A percentile compares a stretch with the other conserved stretches of the same genome.
Conservation (phyloP, 345 rosid species). For the Aquilaria yunnanensis region DNA sequence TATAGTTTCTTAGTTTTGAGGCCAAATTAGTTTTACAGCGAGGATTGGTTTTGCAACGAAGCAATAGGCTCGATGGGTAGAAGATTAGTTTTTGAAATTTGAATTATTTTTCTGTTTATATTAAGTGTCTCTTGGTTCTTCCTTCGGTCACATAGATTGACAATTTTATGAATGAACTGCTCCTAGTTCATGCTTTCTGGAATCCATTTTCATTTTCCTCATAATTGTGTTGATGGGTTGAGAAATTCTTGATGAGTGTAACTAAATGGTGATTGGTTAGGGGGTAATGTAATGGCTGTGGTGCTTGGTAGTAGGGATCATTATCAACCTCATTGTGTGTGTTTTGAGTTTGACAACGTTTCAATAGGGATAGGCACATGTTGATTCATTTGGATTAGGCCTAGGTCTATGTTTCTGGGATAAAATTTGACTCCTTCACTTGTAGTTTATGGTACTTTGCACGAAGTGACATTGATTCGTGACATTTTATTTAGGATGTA, state of each 20-base stretch:
- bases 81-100: slow-evolving; percentile 6
- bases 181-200: background rate
- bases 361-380: background rate
- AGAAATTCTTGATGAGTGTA: background rate
- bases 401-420: slow-evolving; percentile 1
- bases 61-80: background rate
- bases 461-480: too few relatives aligned
- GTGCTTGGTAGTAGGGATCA: too few relatives aligned
- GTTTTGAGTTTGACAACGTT: background rate
- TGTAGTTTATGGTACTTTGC: background rate
- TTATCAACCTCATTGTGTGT: background rate
- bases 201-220: slow-evolving; percentile 2
- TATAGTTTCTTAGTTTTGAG: too few relatives aligned
- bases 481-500: too few relatives aligned
- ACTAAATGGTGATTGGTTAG: too few relatives aligned
- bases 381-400: background rate
- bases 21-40: background rate
- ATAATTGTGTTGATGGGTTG: background rate
- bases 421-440: background rate
- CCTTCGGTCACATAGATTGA: background rate
- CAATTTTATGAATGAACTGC: background rate
- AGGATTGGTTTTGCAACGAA: background rate
- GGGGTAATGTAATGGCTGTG: too few relatives aligned
- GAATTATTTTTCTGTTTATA: background rate
- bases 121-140: background rate